Evolutionary conservation across 2,329 filamentous ascomycete genomes (phyloP).

Genomic region (Colletotrichum limetticola): DNA sequence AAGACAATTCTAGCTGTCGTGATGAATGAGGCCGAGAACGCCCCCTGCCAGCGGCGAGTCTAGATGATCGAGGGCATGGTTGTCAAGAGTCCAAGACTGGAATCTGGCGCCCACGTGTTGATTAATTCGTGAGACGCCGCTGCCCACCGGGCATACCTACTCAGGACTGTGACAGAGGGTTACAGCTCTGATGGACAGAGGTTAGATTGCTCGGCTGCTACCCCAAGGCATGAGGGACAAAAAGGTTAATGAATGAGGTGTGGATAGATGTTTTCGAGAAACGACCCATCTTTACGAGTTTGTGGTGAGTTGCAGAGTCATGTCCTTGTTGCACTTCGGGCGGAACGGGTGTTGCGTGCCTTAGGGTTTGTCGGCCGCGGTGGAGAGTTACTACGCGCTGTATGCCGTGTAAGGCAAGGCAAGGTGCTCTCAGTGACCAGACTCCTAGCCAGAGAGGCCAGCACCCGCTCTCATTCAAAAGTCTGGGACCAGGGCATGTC

Average conservation of each 20-base stretch:
- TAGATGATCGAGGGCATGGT: neutral
- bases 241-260: constrained; percentile 26
- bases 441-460: neutral
- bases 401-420: neutral
- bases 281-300: constrained; percentile 30
- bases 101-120: constrained; percentile 21
- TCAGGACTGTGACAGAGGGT: neutral
- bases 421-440: neutral
- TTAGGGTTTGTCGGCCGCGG: constrained; percentile 10
- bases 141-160: neutral
- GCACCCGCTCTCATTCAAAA: neutral
- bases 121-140: constrained; percentile 3
- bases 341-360: constrained; percentile 23
- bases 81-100: neutral
- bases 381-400: neutral
- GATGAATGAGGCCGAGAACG: neutral
- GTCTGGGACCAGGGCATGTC: neutral
- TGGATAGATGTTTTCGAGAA: constrained; percentile 19
- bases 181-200: neutral
- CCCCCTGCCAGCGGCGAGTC: neutral
- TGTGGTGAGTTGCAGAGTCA: constrained; percentile 21
- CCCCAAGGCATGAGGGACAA: constrained; percentile 4
- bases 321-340: constrained; percentile 13
- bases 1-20: neutral
- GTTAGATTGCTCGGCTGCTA: neutral